phyloP scores from a whole-genome alignment of 371 early-diverging fungal species.

The Mortierella sp. region DNA sequence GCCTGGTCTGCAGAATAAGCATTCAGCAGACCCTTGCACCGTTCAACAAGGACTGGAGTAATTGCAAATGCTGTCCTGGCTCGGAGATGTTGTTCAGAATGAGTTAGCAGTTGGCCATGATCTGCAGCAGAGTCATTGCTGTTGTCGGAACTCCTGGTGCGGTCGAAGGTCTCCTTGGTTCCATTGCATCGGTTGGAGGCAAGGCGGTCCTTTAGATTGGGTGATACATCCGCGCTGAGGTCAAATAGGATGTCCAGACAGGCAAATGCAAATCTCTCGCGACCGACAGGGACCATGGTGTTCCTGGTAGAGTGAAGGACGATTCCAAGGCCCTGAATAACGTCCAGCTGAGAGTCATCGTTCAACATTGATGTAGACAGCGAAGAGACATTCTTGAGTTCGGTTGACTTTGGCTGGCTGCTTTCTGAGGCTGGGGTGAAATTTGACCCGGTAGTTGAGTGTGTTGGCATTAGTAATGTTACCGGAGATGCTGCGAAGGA shows the following conservation, averaged over 20 bases:
- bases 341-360: constrained; percentile 26
- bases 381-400: neutral
- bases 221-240: constrained; percentile 71
- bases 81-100: constrained; percentile 29
- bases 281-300: constrained; percentile 75
- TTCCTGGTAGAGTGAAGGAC: constrained; percentile 63
- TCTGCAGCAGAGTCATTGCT: neutral
- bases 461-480: neutral
- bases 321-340: constrained; percentile 43
- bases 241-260: constrained; percentile 76
- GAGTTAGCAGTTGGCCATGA: neutral
- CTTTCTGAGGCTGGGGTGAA: neutral
- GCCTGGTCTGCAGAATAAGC: constrained; percentile 83
- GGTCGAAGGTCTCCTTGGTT: neutral
- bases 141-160: neutral
- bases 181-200: neutral
- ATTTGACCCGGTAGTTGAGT: neutral
- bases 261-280: constrained; percentile 82
- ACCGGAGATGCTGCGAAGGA: neutral
- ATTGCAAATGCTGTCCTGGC: constrained; percentile 76
- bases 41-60: constrained; percentile 80
- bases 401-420: neutral
- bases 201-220: constrained; percentile 55
- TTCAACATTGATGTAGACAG: neutral
- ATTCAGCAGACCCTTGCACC: constrained; percentile 76